Base-by-base conservation (phyloP, 768 basidiomycete genomes). In the Boletus bicolor region DNA sequence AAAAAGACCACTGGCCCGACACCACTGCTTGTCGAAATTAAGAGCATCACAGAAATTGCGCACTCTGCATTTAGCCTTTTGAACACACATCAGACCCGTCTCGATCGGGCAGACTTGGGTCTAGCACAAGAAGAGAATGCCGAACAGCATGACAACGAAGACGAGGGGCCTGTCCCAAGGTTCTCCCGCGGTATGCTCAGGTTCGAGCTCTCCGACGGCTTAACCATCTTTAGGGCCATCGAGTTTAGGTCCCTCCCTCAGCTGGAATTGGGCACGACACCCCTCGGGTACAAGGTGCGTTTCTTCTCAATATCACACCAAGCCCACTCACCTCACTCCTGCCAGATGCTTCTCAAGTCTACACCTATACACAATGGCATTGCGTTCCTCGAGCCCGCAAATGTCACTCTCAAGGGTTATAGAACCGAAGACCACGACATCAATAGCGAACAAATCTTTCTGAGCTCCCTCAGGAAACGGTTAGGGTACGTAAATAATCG, bases 161-260 rank as follows among this genome's bases (percentile, higher is more conserved):
- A 83, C 39, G 86, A 86, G 68, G 89, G 87, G 0, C 86, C 87
- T 0, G 79, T 93, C 49, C 93, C 92, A 3, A 85, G 80, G 53
- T 98, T 93, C 69, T 85, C 92, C 4, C 74, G 92, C 50, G 81
- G 84, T 32, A 93, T 91, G 85, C 76, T 97, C 53, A 79, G 74
- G 43, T 77, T 97, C 30, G 77, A 85, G 60, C 70, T 97, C 49
- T 86, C 82, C 50, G 95, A 98, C 68, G 95, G 95, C n/a, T 68
- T 74, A 14, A 79, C 76, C 2, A 78, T 72, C 4, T 68, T 95
- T 34, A 78, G 79, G 36, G 95, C 89, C 3, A 84, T 95, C 58
- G 95, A 98, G 66, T 92, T 86, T 59, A 82, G 80, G 51, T 72
- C 77, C 24, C 67, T 97, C 30, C 80, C 82, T 1, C 77, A 82